A percentile compares a stretch with the other conserved stretches of the same genome.
phyloP scores from a whole-genome alignment of 1,284 basidiomycete species.

The Microbotryum silenes-acaulis region DNA sequence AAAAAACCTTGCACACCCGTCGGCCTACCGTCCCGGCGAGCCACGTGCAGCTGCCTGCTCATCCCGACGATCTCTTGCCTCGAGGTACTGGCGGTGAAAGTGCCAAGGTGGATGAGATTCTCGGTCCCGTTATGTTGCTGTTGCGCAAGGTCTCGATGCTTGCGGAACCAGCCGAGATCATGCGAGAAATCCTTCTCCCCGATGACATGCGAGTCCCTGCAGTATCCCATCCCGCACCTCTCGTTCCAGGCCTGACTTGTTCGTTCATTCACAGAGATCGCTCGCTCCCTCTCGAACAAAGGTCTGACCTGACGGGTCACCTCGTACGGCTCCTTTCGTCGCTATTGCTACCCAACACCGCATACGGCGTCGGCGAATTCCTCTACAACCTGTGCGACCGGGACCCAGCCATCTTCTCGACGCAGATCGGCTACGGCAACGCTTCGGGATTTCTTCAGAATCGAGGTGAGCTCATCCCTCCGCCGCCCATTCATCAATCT shows the following conservation, averaged over 20 bases:
- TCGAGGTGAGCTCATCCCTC: slow-evolving; percentile 62
- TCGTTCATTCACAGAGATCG: slow-evolving; percentile 51
- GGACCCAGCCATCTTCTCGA: slow-evolving; percentile 59
- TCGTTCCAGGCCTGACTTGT: background rate
- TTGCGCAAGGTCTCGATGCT: slow-evolving; percentile 59
- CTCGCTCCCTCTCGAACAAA: slow-evolving; percentile 59
- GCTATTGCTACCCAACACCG: slow-evolving; percentile 61
- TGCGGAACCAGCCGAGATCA: slow-evolving; percentile 51
- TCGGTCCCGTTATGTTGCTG: slow-evolving; percentile 66
- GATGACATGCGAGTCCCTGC: slow-evolving; percentile 50
- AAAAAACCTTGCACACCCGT: slow-evolving; percentile 7
- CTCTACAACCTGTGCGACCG: slow-evolving; percentile 69
- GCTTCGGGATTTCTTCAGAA: slow-evolving; percentile 85
- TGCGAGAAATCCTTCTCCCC: slow-evolving; percentile 63
- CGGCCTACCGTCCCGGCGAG: background rate
- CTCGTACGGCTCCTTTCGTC: slow-evolving; percentile 67
- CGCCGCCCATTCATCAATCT: slow-evolving; percentile 13
- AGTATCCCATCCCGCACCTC: background rate
- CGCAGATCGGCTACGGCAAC: slow-evolving; percentile 81
- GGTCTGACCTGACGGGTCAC: slow-evolving; percentile 64
- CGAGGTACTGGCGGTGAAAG: slow-evolving; percentile 37
- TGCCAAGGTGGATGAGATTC: slow-evolving; percentile 56
- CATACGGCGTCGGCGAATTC: slow-evolving; percentile 73
- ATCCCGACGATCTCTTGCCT: slow-evolving; percentile 27
- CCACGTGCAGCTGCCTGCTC: slow-evolving; percentile 4